These are phyloP conservation scores for Boletus vermiculosoides DNA, from an alignment of 768 basidiomycete genomes.

Conservation along the genomic window DNA sequence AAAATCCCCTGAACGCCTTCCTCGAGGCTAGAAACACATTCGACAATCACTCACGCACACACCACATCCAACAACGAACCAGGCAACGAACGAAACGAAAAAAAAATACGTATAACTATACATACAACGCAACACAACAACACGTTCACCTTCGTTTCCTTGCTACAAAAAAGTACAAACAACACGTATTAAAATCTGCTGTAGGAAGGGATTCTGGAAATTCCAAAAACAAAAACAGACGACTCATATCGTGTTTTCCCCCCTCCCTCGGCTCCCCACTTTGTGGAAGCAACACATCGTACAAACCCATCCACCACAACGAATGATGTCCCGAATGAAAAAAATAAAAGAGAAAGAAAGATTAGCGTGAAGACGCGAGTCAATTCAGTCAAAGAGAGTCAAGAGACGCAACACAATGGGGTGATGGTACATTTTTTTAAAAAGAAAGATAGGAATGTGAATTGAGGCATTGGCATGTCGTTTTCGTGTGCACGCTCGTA, in stretches of 20 bases:
- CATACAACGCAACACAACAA: too few species aligned
- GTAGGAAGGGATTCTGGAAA: too few species aligned
- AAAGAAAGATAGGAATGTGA: background rate
- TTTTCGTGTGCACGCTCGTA: background rate
- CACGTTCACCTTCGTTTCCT: too few species aligned
- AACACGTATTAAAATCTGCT: background rate
- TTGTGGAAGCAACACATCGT: background rate
- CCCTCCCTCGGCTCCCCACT: too few species aligned
- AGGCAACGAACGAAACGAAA: too few species aligned
- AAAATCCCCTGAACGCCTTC: too few species aligned
- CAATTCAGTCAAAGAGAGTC: background rate
- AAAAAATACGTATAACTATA: too few species aligned
- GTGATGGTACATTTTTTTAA: constrained; percentile 10
- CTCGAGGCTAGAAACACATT: too few species aligned
- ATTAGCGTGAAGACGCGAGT: background rate
- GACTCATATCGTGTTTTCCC: background rate
- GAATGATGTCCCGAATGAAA: background rate
- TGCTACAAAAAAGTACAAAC: too few species aligned
- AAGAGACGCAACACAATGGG: background rate
- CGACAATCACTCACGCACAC: too few species aligned
- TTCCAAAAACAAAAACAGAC: too few species aligned
- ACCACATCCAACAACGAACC: too few species aligned
- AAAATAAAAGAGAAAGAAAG: background rate
- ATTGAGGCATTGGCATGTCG: background rate
- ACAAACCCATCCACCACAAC: background rate